Percentiles rank a stretch among this genome's conserved stretches.
phyloP scores from a whole-genome alignment of 176 grass and related monocot species.

The Oryza punctata region DNA sequence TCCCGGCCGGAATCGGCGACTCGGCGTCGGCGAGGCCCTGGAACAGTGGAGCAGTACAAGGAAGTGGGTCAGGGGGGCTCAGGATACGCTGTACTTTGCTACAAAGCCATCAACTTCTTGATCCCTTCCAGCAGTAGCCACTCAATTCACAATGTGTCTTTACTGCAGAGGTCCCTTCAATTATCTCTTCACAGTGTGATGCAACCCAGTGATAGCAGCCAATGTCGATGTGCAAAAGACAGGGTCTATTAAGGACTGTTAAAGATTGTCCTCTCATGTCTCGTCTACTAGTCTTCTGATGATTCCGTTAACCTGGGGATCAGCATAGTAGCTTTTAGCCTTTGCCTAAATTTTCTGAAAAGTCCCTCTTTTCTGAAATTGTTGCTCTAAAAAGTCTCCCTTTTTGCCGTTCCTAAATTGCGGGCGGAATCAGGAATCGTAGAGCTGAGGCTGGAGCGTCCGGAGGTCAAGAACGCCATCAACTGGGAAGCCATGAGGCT shows the following conservation, averaged over 20 bases:
- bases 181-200: background rate
- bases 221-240: background rate
- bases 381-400: background rate
- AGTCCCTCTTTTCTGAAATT: background rate
- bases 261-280: background rate
- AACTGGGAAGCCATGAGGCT: conserved; percentile 66
- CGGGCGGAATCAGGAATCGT: conserved; percentile 56
- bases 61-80: background rate
- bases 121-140: background rate
- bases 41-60: too few species aligned
- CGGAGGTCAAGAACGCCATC: conserved; percentile 83
- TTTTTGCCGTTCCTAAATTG: background rate
- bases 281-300: background rate
- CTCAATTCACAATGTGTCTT: background rate
- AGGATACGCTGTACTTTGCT: background rate
- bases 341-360: background rate
- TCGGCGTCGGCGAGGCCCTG: too few species aligned
- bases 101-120: background rate
- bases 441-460: conserved; percentile 63
- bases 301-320: background rate
- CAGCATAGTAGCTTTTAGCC: background rate
- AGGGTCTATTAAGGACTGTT: background rate
- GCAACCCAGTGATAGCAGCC: background rate
- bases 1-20: too few species aligned
- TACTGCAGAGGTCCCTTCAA: background rate